Evolutionary conservation across 495 filamentous ascomycete species (phyloP).

Genomic region (Penicillium canariense): DNA sequence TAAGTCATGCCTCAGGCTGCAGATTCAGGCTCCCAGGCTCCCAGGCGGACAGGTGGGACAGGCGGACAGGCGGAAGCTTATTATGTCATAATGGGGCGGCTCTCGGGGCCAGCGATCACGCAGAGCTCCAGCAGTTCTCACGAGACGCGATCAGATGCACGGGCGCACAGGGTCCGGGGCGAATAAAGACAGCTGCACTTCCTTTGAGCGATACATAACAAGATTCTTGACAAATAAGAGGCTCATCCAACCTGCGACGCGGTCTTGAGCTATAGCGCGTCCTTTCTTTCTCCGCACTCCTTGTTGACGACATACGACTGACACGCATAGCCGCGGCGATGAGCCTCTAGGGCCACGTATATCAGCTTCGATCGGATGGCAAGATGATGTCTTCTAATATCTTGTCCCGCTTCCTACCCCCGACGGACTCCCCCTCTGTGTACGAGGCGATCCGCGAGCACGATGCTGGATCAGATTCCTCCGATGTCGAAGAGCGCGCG

Average conservation of each 20-base stretch:
- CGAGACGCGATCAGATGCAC: constrained; percentile 21
- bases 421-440: constrained; percentile 61
- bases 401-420: constrained; percentile 69
- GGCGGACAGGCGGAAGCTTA: not conserved
- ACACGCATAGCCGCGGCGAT: constrained; percentile 17
- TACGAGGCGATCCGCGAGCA: constrained; percentile 68
- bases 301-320: not conserved
- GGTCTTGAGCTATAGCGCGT: not conserved
- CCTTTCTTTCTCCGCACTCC: constrained; percentile 1
- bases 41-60: not conserved
- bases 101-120: constrained; percentile 1
- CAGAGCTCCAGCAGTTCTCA: not conserved
- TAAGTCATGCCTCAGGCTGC: not conserved
- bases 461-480: constrained; percentile 55
- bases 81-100: constrained; percentile 8
- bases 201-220: not conserved
- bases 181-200: not conserved
- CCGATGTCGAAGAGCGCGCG: constrained; percentile 65
- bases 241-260: not conserved
- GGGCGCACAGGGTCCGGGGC: not conserved
- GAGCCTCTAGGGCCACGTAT: constrained; percentile 2
- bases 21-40: not conserved
- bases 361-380: constrained; percentile 12
- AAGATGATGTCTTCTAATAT: constrained; percentile 75
- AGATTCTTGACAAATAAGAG: not conserved